These are phyloP conservation scores for Nothophoma quercina DNA, from an alignment of 2,329 filamentous ascomycete species.

Conservation along the genomic window DNA sequence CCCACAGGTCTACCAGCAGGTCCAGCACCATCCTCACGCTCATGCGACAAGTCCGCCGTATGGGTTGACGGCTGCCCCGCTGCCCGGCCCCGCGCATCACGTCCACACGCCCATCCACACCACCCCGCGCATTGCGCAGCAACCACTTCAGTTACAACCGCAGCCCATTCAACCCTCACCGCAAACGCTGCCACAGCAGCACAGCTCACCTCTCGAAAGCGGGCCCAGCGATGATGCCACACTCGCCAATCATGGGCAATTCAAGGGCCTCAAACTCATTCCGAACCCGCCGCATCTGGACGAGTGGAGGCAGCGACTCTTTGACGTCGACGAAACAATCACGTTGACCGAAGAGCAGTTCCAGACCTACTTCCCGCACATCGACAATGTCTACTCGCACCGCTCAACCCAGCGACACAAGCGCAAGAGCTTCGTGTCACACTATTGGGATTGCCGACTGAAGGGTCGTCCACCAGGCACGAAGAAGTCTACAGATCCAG, in stretches of 20 bases:
- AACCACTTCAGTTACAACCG: conserved; percentile 27
- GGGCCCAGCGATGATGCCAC: conserved; percentile 39
- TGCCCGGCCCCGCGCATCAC: conserved; percentile 19
- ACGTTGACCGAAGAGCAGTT: conserved; percentile 79
- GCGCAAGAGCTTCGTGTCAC: conserved; percentile 80
- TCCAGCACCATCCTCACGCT: conserved; percentile 15
- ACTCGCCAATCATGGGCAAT: conserved; percentile 60
- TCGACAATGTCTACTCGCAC: conserved; percentile 86
- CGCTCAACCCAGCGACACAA: conserved; percentile 83
- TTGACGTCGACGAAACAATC: conserved; percentile 77
- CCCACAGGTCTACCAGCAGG: conserved; percentile 33
- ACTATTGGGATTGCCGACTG: conserved; percentile 85
- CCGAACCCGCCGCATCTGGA: conserved; percentile 72
- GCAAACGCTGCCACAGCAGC: conserved; percentile 17
- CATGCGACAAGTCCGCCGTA: conserved; percentile 37
- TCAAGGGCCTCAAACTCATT: conserved; percentile 64
- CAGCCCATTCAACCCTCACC: conserved; percentile 15
- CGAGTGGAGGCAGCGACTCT: conserved; percentile 74
- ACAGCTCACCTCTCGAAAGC: conserved; percentile 8
- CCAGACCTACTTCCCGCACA: conserved; percentile 81
- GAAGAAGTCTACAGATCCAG: conserved; percentile 79
- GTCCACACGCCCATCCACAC: conserved; percentile 21
- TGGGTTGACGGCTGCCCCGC: conserved; percentile 29
- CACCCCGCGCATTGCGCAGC: conserved; percentile 19
- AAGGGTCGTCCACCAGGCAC: conserved; percentile 82